Conservation (phyloP, 2,329 filamentous ascomycete species). For the Trichoderma guizhouense region DNA sequence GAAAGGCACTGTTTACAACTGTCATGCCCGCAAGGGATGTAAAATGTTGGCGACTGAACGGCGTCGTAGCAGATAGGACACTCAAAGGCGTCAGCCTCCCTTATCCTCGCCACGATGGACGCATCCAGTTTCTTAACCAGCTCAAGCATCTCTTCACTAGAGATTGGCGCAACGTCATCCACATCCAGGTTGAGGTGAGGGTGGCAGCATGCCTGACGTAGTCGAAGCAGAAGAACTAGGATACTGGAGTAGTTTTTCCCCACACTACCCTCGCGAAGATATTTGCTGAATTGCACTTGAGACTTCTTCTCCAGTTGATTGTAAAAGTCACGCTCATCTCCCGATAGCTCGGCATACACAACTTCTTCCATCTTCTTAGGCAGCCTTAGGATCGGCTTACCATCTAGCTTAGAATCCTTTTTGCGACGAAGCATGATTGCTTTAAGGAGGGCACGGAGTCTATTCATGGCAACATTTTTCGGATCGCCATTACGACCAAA, state of each 20-base stretch:
- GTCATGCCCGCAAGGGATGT: conserved; percentile 79
- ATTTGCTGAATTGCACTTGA: conserved; percentile 71
- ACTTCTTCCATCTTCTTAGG: conserved; percentile 74
- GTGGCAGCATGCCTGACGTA: conserved; percentile 66
- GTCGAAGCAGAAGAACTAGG: conserved; percentile 73
- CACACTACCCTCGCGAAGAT: conserved; percentile 65
- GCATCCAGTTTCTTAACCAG: conserved; percentile 59
- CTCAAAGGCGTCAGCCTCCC: conserved; percentile 58
- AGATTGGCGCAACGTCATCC: conserved; percentile 39
- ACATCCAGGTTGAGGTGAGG: conserved; percentile 32
- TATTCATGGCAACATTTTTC: conserved; percentile 61
- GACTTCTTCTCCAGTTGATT: conserved; percentile 67
- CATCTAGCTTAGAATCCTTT: conserved; percentile 75
- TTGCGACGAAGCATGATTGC: conserved; percentile 79
- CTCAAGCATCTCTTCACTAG: conserved; percentile 49
- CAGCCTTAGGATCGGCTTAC: conserved; percentile 73
- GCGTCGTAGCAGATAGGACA: conserved; percentile 82
- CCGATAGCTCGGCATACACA: conserved; percentile 67
- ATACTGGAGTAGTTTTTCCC: conserved; percentile 71
- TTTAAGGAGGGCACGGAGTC: conserved; percentile 72
- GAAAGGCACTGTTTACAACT: conserved; percentile 75
- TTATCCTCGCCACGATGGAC: conserved; percentile 66
- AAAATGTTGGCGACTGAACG: conserved; percentile 70
- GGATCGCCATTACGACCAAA: conserved; percentile 45
- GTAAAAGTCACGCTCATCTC: conserved; percentile 75